Base-by-base conservation (phyloP, 164 flowering plant species). In the Cinnamomum micranthum region DNA sequence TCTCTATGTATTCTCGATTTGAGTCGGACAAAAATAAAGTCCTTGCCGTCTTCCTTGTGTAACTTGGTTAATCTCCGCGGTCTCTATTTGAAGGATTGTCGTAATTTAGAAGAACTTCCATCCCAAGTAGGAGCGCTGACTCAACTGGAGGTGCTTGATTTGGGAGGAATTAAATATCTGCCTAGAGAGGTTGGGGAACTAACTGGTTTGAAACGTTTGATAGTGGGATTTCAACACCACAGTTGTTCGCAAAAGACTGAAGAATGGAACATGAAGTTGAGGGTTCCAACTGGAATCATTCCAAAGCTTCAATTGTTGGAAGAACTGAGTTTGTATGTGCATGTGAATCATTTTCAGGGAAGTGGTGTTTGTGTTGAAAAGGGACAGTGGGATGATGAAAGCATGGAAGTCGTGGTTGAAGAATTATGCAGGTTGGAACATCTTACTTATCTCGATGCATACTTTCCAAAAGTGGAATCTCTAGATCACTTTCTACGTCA, bases 1-100 rank as follows among this genome's bases (percentile, higher is more conserved):
- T 4, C 2, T 35, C 75, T 81, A 3, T 62, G n/a, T 70, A 69
- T 81, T 14, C 35, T 80, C 2, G 71, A 80, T 41, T 41, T 80
- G 12, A 59, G 68, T 12, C 9, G 14, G 15, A 72, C 81, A 28
- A 6, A 47, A 11, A 71, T 81, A 31, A 20, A 12, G 50, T 20
- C 28, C 5, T 25, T 81, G 3, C 79, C 84, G 10, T 6, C 31
- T 17, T 76, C 81, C 1, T 6, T 76, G 28, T 62, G 63, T 20
- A 9, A 7, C 13, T 15, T 78, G 63, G 47, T 22, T 2, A 1
- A 4, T 27, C 81, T 81, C 6, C 68, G 4, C 20, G 75, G 28
- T 2, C 71, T 81, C 4, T 69, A 52, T 74, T 19, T 80, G 27
- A 52, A 55, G 51, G 14, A 28, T 22, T 80, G 79, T 68, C 2